Evolutionary conservation across 2,329 filamentous ascomycete species (phyloP).

Genomic region (Trichoderma sp.): DNA sequence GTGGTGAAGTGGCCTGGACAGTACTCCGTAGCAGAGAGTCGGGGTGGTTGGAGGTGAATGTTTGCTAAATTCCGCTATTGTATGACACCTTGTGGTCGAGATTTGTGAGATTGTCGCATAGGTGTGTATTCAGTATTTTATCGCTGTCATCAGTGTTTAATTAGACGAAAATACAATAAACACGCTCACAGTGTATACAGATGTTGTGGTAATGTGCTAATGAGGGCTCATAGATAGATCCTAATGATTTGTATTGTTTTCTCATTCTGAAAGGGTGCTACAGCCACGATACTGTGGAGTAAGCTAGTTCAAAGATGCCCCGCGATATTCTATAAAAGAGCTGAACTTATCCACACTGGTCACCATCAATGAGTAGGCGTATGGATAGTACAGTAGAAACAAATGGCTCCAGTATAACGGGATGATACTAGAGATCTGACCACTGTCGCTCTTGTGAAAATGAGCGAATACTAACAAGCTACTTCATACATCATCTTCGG

Average conservation of each 20-base stretch:
- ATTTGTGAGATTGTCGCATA: neutral
- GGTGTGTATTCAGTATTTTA: neutral
- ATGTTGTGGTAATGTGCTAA: neutral
- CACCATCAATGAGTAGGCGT: neutral
- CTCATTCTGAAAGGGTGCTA: neutral
- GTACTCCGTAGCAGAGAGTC: neutral
- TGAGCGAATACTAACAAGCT: neutral
- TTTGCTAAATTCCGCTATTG: neutral
- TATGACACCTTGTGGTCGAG: neutral
- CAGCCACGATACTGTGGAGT: neutral
- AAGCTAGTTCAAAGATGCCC: neutral
- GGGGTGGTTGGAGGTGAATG: neutral
- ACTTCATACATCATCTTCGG: neutral
- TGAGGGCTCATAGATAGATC: neutral
- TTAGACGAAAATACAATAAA: neutral
- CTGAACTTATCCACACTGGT: neutral
- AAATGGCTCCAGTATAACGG: neutral
- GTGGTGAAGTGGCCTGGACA: neutral
- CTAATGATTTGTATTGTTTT: neutral
- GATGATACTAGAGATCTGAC: neutral
- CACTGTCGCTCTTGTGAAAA: neutral
- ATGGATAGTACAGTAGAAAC: neutral
- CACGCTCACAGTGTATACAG: neutral
- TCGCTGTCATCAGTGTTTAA: neutral
- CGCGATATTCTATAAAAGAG: neutral